Evolutionary conservation across 2,329 filamentous ascomycete genomes (phyloP).

Genomic region (Zopfia rhizophila): DNA sequence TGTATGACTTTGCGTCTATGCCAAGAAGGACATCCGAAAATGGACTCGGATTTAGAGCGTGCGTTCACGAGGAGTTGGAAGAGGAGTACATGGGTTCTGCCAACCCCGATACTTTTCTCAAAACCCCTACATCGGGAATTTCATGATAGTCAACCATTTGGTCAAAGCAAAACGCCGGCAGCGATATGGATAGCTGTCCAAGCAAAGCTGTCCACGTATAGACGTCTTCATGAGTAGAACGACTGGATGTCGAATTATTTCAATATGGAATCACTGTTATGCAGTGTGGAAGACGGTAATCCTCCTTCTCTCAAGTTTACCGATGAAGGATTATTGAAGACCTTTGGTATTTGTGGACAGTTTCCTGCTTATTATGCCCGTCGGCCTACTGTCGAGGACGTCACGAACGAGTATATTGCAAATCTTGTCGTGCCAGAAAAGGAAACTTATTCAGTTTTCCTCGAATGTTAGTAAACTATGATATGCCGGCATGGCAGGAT

Average conservation of each 20-base stretch:
- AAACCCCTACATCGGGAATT: no score
- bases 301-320: conserved; percentile 8
- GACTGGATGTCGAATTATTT: conserved; percentile 29
- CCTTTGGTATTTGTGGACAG: conserved; percentile 20
- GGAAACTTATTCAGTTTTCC: conserved; percentile 17
- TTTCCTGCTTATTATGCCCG: conserved; percentile 1
- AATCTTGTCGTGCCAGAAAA: conserved; percentile 26
- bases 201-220: conserved; percentile 51
- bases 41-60: conserved; percentile 21
- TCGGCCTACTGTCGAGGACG: conserved; percentile 11
- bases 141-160: no score
- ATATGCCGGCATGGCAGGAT: no score
- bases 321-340: conserved; percentile 12
- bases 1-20: conserved; percentile 26
- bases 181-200: conserved; percentile 53
- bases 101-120: no score
- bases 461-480: no score
- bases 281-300: no score
- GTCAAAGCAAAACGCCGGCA: no score
- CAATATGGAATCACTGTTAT: no score
- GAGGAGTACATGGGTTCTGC: no score
- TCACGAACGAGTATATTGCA: conserved; percentile 15
- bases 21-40: conserved; percentile 11
- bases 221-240: conserved; percentile 39
- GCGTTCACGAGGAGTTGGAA: no score